Evolutionary conservation across 306 rosid genomes (phyloP).

Genomic region (Trichosanthes truncata): DNA sequence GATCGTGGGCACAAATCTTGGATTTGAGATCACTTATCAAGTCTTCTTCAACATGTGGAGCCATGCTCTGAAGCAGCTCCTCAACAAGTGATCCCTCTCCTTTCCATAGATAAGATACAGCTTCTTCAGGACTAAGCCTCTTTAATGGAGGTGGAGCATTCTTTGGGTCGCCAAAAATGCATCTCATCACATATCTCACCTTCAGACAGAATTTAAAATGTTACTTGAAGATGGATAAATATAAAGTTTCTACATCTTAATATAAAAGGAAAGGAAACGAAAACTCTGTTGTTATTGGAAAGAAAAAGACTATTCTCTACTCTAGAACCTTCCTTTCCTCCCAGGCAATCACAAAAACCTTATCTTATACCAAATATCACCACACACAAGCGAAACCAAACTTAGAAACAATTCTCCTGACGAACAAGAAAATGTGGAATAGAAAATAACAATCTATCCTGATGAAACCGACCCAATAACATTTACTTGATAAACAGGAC

Average conservation of each 20-base stretch:
- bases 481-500: background rate
- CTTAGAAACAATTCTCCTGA: background rate
- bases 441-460: background rate
- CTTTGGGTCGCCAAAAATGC: slow-evolving; percentile 81
- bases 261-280: background rate
- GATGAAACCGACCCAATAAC: background rate
- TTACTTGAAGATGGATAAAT: background rate
- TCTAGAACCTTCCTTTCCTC: background rate
- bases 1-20: slow-evolving; percentile 62
- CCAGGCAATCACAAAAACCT: background rate
- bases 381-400: background rate
- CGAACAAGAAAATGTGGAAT: background rate
- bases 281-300: background rate
- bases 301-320: background rate
- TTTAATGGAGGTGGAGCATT: slow-evolving; percentile 91
- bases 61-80: slow-evolving; percentile 72
- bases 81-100: slow-evolving; percentile 93
- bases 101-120: slow-evolving; percentile 72
- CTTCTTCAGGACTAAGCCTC: slow-evolving; percentile 75
- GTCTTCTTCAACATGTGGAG: slow-evolving; percentile 58
- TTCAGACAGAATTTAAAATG: slow-evolving; percentile 5
- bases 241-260: background rate
- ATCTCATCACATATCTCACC: slow-evolving; percentile 97
- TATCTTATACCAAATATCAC: background rate
- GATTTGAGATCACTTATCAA: slow-evolving; percentile 53